Conservation (phyloP, 2,329 filamentous ascomycete species). For the Chaetomium sp. region DNA sequence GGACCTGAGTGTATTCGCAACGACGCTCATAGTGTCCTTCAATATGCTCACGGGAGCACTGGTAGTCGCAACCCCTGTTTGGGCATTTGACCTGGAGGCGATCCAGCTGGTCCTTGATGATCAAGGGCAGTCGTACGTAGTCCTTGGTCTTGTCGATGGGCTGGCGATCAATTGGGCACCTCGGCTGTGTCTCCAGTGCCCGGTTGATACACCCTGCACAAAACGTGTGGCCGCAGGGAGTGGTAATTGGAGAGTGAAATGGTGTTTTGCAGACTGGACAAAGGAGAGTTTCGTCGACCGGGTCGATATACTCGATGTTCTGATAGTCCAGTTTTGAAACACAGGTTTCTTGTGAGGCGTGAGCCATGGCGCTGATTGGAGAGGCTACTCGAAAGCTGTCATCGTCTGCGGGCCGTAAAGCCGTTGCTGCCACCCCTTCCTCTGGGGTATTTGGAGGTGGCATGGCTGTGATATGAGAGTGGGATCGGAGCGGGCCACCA, state of each 20-base stretch:
- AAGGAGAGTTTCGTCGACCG: conserved; percentile 42
- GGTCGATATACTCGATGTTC: conserved; percentile 39
- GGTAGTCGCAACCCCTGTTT: conserved; percentile 55
- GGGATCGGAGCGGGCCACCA: not conserved
- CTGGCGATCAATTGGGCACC: conserved; percentile 63
- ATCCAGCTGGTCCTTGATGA: conserved; percentile 61
- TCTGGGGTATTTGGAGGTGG: conserved; percentile 32
- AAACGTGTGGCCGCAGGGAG: conserved; percentile 66
- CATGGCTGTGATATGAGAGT: conserved; percentile 19
- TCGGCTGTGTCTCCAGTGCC: conserved; percentile 46
- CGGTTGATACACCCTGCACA: conserved; percentile 59
- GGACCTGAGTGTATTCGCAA: conserved; percentile 58
- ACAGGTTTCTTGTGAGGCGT: conserved; percentile 19
- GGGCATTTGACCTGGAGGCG: conserved; percentile 62
- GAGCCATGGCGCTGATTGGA: conserved; percentile 8
- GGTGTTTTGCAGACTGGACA: conserved; percentile 58
- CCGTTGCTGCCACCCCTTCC: conserved; percentile 19
- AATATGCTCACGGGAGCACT: conserved; percentile 56
- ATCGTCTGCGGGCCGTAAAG: not conserved
- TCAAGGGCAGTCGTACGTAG: conserved; percentile 43
- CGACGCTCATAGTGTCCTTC: conserved; percentile 59
- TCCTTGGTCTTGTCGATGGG: conserved; percentile 42
- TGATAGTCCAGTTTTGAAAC: conserved; percentile 39
- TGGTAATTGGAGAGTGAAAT: conserved; percentile 62
- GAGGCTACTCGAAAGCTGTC: not conserved